Conservation (phyloP, 768 basidiomycete genomes). For the Lentinula sp. region DNA sequence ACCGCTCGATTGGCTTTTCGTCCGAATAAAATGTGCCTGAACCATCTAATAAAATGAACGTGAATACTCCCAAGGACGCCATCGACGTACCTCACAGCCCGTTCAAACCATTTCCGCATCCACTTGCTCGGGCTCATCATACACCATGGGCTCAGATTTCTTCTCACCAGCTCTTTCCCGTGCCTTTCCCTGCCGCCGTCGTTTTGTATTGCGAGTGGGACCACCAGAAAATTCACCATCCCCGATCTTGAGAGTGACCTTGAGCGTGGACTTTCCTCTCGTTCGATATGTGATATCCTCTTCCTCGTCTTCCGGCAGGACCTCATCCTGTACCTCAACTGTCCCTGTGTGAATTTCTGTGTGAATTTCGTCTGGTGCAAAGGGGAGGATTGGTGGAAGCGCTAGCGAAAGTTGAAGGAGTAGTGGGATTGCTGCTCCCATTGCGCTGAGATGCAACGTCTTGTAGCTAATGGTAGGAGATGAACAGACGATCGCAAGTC, state of each 20-base stretch:
- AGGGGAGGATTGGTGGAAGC: constrained; percentile 69
- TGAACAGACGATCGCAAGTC: background rate
- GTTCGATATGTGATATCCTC: constrained; percentile 62
- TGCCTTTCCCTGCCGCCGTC: background rate
- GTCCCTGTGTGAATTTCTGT: constrained; percentile 64
- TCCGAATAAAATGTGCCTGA: background rate
- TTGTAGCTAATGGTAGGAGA: constrained; percentile 47
- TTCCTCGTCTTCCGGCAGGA: constrained; percentile 69
- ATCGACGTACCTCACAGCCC: background rate
- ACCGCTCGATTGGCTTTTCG: too few relatives aligned
- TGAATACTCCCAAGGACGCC: background rate
- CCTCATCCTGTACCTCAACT: constrained; percentile 71
- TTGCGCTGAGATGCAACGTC: constrained; percentile 67
- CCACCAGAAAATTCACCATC: constrained; percentile 35
- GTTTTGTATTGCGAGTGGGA: background rate
- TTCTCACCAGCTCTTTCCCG: background rate
- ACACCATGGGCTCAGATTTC: constrained; percentile 11
- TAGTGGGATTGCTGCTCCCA: constrained; percentile 88
- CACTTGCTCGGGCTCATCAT: constrained; percentile 29
- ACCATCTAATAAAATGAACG: background rate
- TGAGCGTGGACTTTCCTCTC: constrained; percentile 66
- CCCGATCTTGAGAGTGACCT: constrained; percentile 54
- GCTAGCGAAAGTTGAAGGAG: constrained; percentile 65
- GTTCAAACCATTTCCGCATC: constrained; percentile 25
- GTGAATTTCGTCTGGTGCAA: constrained; percentile 52